phyloP scores from a whole-genome alignment of 2,329 filamentous ascomycete genomes.

The Calonectria henricotiae region DNA sequence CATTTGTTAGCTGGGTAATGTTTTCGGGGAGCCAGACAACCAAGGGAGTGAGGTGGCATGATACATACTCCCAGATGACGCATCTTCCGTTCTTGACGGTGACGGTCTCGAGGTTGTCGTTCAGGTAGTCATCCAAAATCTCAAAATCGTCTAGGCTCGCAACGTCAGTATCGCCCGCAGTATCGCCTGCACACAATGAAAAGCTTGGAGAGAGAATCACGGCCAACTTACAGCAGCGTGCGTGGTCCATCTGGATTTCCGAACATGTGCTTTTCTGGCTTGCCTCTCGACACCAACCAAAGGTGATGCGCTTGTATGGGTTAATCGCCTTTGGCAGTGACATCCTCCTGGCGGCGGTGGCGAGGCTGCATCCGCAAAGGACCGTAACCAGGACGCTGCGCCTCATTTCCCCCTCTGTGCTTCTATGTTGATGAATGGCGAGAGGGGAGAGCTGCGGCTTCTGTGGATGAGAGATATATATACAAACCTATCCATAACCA shows the following conservation, averaged over 20 bases:
- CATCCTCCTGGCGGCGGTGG: neutral
- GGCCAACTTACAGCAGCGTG: conserved; percentile 37
- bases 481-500: neutral
- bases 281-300: conserved; percentile 37
- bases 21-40: neutral
- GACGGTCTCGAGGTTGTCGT: conserved; percentile 39
- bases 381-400: neutral
- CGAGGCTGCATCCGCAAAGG: neutral
- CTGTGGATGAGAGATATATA: neutral
- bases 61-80: conserved; percentile 41
- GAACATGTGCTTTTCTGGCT: conserved; percentile 25
- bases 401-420: neutral
- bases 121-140: conserved; percentile 30
- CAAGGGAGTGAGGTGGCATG: neutral
- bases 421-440: neutral
- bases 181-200: too few species aligned
- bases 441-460: neutral
- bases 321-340: conserved; percentile 26
- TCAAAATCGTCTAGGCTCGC: conserved; percentile 37
- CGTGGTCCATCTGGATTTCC: conserved; percentile 29
- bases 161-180: too few species aligned
- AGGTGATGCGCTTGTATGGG: conserved; percentile 31
- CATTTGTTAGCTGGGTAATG: neutral
- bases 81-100: conserved; percentile 34
- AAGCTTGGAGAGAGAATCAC: too few species aligned